Evolutionary conservation across 2,329 filamentous ascomycete species (phyloP).

Genomic region (Meredithiella fracta): DNA sequence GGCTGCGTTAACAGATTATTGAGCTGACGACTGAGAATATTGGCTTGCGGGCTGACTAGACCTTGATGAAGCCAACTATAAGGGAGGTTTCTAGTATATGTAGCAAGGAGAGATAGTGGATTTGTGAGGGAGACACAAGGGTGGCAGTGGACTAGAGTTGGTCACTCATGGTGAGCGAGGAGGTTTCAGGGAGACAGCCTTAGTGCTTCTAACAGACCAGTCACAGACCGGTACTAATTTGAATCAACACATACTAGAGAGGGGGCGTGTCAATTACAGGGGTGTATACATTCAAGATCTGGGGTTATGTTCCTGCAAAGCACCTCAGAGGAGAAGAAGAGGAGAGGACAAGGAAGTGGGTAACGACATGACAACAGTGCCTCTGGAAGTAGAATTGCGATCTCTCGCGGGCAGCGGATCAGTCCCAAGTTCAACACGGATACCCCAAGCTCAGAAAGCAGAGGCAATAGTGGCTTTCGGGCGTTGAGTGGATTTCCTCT

Average conservation of each 20-base stretch:
- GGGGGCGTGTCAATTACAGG: background rate
- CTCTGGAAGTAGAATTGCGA: slow-evolving; percentile 1
- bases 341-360: background rate
- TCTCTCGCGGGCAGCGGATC: background rate
- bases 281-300: background rate
- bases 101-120: background rate
- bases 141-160: too few relatives aligned
- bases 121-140: background rate
- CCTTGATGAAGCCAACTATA: background rate
- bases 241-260: background rate
- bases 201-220: background rate
- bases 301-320: background rate
- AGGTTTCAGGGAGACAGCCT: too few relatives aligned
- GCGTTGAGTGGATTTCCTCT: background rate
- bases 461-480: background rate
- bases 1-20: too few relatives aligned
- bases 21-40: background rate
- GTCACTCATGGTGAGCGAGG: too few relatives aligned
- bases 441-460: background rate
- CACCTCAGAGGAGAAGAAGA: background rate
- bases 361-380: background rate
- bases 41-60: background rate
- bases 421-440: background rate
- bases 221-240: background rate
- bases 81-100: background rate